Percentiles rank a stretch among this genome's conserved stretches.
Evolutionary conservation across 257 asterid species (phyloP).

Genomic region (Mentha longifolia): DNA sequence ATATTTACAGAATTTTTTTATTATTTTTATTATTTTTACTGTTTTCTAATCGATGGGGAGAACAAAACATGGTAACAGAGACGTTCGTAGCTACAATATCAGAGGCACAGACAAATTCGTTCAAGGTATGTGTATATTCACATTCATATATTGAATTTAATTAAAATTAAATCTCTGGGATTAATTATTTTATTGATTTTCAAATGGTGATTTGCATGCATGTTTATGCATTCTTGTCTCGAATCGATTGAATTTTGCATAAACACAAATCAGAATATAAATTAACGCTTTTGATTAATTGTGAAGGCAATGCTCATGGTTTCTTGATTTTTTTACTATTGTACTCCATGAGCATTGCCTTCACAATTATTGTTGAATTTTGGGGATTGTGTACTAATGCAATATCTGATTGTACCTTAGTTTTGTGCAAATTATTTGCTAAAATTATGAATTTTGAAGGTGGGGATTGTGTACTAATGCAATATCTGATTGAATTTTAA

Average conservation of each 20-base stretch:
- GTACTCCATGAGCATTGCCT: too few species aligned
- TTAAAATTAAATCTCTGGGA: not conserved
- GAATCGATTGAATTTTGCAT: not conserved
- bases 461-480: too few species aligned
- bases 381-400: too few species aligned
- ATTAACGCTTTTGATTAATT: too few species aligned
- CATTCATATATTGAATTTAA: too few species aligned
- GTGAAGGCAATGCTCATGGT: too few species aligned
- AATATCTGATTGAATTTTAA: too few species aligned
- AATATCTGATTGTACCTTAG: too few species aligned
- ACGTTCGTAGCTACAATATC: conserved; percentile 51
- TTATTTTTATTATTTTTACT: not conserved
- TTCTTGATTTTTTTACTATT: too few species aligned
- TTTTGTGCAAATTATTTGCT: too few species aligned
- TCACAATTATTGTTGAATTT: too few species aligned
- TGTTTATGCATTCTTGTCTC: not conserved
- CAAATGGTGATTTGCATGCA: conserved; percentile 28
- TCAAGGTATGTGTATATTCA: conserved; percentile 42
- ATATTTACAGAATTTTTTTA: not conserved
- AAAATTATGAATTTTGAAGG: too few species aligned
- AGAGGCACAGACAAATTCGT: conserved; percentile 63
- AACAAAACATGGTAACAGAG: conserved; percentile 52
- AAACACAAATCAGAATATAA: not conserved
- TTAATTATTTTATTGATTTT: not conserved
- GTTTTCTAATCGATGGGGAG: conserved; percentile 50